Conservation (phyloP, 1,284 basidiomycete species). For the Ceratobasidium sp. region DNA sequence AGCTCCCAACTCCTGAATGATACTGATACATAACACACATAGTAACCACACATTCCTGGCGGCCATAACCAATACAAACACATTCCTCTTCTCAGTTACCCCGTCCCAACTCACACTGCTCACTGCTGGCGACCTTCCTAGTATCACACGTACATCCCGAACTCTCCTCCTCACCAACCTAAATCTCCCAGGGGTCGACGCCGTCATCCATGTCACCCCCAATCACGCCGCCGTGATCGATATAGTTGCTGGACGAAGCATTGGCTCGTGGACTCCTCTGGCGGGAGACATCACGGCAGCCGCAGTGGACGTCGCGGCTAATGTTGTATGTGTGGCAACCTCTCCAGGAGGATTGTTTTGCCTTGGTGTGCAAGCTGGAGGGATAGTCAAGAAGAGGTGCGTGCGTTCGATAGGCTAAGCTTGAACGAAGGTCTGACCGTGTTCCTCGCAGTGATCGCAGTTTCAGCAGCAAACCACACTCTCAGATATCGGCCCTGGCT, state of each 20-base stretch:
- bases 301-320: background rate
- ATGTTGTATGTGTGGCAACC: slow-evolving; percentile 15
- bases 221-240: slow-evolving; percentile 16
- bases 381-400: slow-evolving; percentile 10
- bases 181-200: slow-evolving; percentile 17
- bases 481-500: slow-evolving; percentile 55
- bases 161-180: slow-evolving; percentile 24
- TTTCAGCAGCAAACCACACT: slow-evolving; percentile 47
- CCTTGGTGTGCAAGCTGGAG: slow-evolving; percentile 16
- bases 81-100: slow-evolving; percentile 29
- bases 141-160: slow-evolving; percentile 10
- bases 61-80: slow-evolving; percentile 13
- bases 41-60: slow-evolving; percentile 14
- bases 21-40: background rate
- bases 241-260: slow-evolving; percentile 12
- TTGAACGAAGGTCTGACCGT: too few relatives aligned
- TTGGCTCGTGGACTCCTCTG: slow-evolving; percentile 37
- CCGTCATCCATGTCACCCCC: slow-evolving; percentile 32
- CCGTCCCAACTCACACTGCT: background rate
- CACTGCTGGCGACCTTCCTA: slow-evolving; percentile 8
- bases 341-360: slow-evolving; percentile 23
- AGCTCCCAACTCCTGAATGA: background rate
- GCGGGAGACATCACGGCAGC: slow-evolving; percentile 27
- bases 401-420: too few relatives aligned
- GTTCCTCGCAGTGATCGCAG: background rate